A percentile compares a stretch with the other conserved stretches of the same genome.
Conservation (phyloP, 1,284 basidiomycete species). For the Cutaneotrichosporon cavernicola region DNA sequence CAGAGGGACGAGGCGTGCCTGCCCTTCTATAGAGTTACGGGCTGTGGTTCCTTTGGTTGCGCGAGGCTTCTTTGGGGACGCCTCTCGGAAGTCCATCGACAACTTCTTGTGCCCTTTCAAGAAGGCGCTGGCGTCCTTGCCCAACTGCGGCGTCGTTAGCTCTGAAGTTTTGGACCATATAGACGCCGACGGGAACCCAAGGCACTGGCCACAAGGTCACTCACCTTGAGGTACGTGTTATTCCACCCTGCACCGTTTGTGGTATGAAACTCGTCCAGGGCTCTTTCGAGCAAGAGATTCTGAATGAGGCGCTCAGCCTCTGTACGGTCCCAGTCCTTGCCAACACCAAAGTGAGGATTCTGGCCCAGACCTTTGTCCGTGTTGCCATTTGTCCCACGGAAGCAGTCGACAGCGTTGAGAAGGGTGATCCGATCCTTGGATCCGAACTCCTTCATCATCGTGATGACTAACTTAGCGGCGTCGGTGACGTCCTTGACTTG, state of each 20-base stretch:
- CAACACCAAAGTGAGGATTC: conserved; percentile 45
- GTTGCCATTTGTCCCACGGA: conserved; percentile 40
- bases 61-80: conserved; percentile 22
- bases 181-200: background rate
- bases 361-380: conserved; percentile 36
- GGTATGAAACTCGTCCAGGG: conserved; percentile 39
- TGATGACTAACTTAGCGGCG: conserved; percentile 38
- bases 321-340: conserved; percentile 39
- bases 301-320: conserved; percentile 51
- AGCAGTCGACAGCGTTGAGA: conserved; percentile 45
- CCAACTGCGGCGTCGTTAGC: conserved; percentile 33
- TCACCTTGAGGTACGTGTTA: conserved; percentile 49
- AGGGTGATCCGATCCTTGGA: conserved; percentile 40
- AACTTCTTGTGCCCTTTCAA: conserved; percentile 35
- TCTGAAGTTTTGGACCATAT: background rate
- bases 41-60: conserved; percentile 7
- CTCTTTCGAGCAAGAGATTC: conserved; percentile 45
- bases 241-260: conserved; percentile 46
- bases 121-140: conserved; percentile 27
- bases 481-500: conserved; percentile 44
- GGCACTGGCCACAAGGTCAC: conserved; percentile 16
- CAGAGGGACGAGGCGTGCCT: conserved; percentile 29
- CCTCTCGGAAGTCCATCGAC: conserved; percentile 37
- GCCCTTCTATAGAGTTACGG: conserved; percentile 7
- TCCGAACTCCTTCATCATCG: conserved; percentile 38